Conservation (phyloP, 495 filamentous ascomycete species). For the Xylaria palmicola region DNA sequence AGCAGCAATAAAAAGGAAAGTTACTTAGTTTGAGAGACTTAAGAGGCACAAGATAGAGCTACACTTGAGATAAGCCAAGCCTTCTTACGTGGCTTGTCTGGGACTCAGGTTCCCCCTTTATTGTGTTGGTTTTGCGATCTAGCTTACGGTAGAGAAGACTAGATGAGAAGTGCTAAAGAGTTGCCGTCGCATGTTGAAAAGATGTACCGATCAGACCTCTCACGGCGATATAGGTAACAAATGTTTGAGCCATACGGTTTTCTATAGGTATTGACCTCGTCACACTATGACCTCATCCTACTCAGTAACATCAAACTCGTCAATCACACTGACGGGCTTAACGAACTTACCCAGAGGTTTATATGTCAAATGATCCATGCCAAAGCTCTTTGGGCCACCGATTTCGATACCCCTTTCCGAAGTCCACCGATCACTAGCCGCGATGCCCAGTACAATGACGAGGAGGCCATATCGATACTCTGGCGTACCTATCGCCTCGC, state of each 20-base stretch:
- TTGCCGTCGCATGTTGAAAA: too few relatives aligned
- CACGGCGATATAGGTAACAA: background rate
- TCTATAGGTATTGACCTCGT: too few relatives aligned
- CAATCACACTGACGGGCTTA: conserved; percentile 52
- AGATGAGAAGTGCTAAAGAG: too few relatives aligned
- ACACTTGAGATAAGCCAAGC: too few relatives aligned
- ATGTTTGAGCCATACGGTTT: background rate
- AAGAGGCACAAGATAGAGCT: too few relatives aligned
- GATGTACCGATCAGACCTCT: too few relatives aligned
- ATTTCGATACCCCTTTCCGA: conserved; percentile 50
- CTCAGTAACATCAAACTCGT: conserved; percentile 46
- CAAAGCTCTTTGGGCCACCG: conserved; percentile 53
- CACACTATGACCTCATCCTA: conserved; percentile 29
- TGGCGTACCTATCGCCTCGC: conserved; percentile 58
- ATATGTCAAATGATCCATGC: conserved; percentile 49
- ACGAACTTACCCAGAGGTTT: conserved; percentile 48
- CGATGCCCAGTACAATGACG: conserved; percentile 57
- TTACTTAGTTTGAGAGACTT: too few relatives aligned
- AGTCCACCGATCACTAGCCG: conserved; percentile 58
- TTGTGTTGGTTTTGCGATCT: too few relatives aligned
- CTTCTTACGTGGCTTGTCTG: too few relatives aligned
- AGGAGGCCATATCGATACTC: conserved; percentile 62
- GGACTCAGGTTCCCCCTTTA: too few relatives aligned
- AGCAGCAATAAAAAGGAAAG: too few relatives aligned
- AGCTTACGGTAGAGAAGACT: too few relatives aligned